Base-by-base conservation (phyloP, 805 yeast species). In the Torulaspora delbrueckii region DNA sequence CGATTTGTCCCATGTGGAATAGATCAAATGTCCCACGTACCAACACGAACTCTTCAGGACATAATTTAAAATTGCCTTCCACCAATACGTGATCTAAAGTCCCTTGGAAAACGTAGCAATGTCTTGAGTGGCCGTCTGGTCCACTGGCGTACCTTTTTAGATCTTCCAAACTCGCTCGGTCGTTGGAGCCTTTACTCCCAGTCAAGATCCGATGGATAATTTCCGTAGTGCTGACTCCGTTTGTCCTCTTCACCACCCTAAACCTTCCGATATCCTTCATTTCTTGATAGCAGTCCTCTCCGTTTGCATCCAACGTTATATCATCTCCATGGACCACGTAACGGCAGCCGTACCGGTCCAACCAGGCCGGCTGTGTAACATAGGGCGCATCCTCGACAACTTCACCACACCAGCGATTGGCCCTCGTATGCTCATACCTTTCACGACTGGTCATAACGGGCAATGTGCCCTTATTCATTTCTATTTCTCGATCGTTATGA, bases 291-390 rank as follows among this genome's bases (percentile, higher is more conserved):
- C 97, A 88, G 67, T 93, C 99, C 46, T 86, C 82, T 2, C 99
- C 99, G 59, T 87, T 76, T 12, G 96, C 96, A 66, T 93, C 98
- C 1, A 97, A 86, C 22, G 97, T 93, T 54, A 93, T 88, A 62
- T 93, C 99, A 66, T 93, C 99, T 5, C 99, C 99, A 65, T 93
- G 99, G 8, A 93, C 96, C n/a, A 93, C 99, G 63, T 82, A 93
- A 59, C 79, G 68, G 69, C 99, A 93, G 5, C 77, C 78, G 59
- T 78, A 78, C 22, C 71, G 54, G 55, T 85, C 88, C 87, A 89
- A 77, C 42, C 87, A 84, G 34, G 68, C 70, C 1, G 95, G 95
- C 31, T 62, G 62, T 0, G 99, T 93, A 10, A 91, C 97, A 61
- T 93, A 93, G 1, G 99, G 99, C 0, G 98, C 97, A 51, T 76